Base-by-base conservation (phyloP, 176 grass and related monocot genomes). In the Hordeum vulgare region DNA sequence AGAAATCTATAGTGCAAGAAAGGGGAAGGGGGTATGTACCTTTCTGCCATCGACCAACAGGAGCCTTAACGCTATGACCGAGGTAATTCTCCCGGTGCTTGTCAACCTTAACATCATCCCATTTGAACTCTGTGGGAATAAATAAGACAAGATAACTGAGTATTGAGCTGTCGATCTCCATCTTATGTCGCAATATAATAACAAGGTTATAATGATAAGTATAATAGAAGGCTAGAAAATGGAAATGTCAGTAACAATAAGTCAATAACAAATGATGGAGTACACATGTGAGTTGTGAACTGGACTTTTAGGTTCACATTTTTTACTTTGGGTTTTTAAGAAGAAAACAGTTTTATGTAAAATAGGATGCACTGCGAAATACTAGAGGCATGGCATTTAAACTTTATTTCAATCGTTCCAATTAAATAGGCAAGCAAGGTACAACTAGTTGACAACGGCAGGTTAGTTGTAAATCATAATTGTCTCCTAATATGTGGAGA, bases 21-120 rank as follows among this genome's bases (percentile, higher is more conserved):
- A 5, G 25, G 41, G 54, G 9, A n/a, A n/a, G n/a, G n/a, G n/a
- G n/a, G n/a, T n/a, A n/a, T n/a, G n/a, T 90, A 98, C 96, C 96
- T 94, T 98, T 98, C 78, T 98, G 96, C 96, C 96, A 98, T 95
- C 96, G 89, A 70, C 96, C 96, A 83, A 98, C 96, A 78, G 96
- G 80, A 80, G 96, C 96, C 68, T 94, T 98, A 41, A 98, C 63
- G 31, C 96, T 98, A 74, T 98, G 96, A 53, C 96, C 96, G 26
- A 98, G 70, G 87, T 98, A 98, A 75, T 98, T 98, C 80, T 98
- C 96, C 59, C 96, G 75, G 84, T 98, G 93, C 85, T 98, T 98
- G 83, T 98, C 96, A 88, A 86, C 90, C 91, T 98, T 98, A 25
- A 98, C 96, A 86, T 98, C 96, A 54, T 98, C 96, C 96, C 96